Evolutionary conservation across 768 basidiomycete species (phyloP), one percentile per base, ranked within the genome.

Genomic region (Boletus rubescentipes): DNA sequence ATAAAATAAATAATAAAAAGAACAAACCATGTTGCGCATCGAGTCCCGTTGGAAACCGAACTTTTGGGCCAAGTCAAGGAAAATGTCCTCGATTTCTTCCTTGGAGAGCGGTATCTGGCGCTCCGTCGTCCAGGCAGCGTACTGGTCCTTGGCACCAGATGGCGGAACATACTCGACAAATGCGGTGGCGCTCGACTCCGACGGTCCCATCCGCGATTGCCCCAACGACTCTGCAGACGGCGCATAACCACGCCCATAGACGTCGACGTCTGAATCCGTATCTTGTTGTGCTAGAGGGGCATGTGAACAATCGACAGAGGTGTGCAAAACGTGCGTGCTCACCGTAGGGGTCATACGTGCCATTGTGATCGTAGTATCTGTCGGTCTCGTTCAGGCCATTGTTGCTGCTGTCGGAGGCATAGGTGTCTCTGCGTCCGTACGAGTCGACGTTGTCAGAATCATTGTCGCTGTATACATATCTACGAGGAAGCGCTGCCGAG

Each of bases 11-110:
- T 30, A 64, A 74, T 57, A 37, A 45, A 35, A 61, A 30, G n/a
- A 30, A 55, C 73, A 12, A 61, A 93, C 91, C 91, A 92, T 97
- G 79, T 93, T 98, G 56, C 93, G 80, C 91, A 93, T 94, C 15
- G 89, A 91, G 70, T 95, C 93, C 53, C 87, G 79, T 75, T 95
- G 97, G 69, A 99, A 99, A 57, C 97, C 97, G 73, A 98, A 99
- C 74, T 98, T 99, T 79, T 98, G 94, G 26, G 93, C 88, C 32
- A 99, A 80, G 76, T 98, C 97, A 46, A 98, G 83, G 68, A 98
- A 92, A 46, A 99, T 92, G 68, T 99, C 97, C 70, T 98, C 96
- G 51, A 98, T 98, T 77, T 98, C 97, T 72, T 99, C 97, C 77
- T 98, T 98, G 18, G 93, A 95, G 14, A 99, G 77, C n/a, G 96